phyloP scores from a whole-genome alignment of 1,284 basidiomycete species.

The Lignosus rhinocerotis region DNA sequence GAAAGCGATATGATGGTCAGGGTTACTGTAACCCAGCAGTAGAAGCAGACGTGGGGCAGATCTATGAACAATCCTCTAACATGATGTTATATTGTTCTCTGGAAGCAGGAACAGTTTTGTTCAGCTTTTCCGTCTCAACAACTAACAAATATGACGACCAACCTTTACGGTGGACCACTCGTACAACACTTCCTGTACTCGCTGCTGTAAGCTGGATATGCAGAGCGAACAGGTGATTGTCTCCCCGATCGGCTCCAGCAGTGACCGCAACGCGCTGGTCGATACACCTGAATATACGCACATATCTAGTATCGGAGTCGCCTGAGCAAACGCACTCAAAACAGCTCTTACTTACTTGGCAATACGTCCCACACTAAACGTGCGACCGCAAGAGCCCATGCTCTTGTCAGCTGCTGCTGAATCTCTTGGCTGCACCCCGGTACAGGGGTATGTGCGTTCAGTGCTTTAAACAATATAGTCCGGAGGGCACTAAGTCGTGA shows the following conservation, averaged over 20 bases:
- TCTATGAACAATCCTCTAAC: too few relatives aligned
- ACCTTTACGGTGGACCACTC: conserved; percentile 76
- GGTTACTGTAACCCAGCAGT: too few relatives aligned
- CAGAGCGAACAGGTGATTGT: conserved; percentile 46
- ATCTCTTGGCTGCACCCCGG: conserved; percentile 29
- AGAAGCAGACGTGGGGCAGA: too few relatives aligned
- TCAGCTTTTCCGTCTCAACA: background rate
- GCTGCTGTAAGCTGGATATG: conserved; percentile 52
- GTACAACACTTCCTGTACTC: conserved; percentile 60
- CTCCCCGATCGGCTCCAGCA: conserved; percentile 29
- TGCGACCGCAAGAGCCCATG: conserved; percentile 38
- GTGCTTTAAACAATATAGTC: conserved; percentile 35
- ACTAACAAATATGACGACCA: background rate
- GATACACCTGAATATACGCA: conserved; percentile 25
- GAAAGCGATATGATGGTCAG: too few relatives aligned
- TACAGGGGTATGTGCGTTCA: conserved; percentile 32
- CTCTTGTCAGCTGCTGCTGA: conserved; percentile 32
- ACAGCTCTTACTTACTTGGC: conserved; percentile 32
- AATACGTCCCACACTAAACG: conserved; percentile 38
- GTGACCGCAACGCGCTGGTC: conserved; percentile 27
- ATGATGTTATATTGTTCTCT: conserved; percentile 13
- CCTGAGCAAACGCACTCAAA: background rate
- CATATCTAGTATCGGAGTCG: too few relatives aligned
- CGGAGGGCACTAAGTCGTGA: conserved; percentile 38
- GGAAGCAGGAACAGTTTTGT: background rate